Evolutionary conservation across 371 early-diverging fungal genomes (phyloP).

Genomic region (Mortierella sp.): DNA sequence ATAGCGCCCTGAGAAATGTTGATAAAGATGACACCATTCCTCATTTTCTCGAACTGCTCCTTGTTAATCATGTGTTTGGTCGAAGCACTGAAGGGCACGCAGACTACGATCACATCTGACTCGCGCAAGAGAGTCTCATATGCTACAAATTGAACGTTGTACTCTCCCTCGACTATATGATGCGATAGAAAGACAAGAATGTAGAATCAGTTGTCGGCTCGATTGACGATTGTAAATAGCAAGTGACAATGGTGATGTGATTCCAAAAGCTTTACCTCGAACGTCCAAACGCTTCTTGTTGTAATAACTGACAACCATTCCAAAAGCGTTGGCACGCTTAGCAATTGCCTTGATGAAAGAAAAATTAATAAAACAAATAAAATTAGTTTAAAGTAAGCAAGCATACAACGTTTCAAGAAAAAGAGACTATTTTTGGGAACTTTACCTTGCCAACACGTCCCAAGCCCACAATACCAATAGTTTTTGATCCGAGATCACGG

Average conservation of each 20-base stretch:
- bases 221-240: background rate
- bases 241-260: background rate
- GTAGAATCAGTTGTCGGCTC: background rate
- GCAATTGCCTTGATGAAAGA: conserved; percentile 59
- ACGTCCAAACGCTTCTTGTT: conserved; percentile 61
- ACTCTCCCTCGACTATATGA: conserved; percentile 42
- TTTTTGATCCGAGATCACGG: conserved; percentile 63
- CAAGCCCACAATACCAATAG: conserved; percentile 69
- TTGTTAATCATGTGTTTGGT: conserved; percentile 65
- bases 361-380: background rate
- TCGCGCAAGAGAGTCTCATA: conserved; percentile 63
- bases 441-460: conserved; percentile 69
- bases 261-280: conserved; percentile 27
- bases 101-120: conserved; percentile 70
- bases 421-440: background rate
- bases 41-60: conserved; percentile 68
- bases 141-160: conserved; percentile 41
- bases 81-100: conserved; percentile 63
- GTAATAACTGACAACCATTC: conserved; percentile 69
- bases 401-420: too few relatives aligned
- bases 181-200: conserved; percentile 1
- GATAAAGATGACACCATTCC: conserved; percentile 65
- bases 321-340: conserved; percentile 69
- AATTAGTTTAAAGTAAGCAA: too few relatives aligned
- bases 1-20: conserved; percentile 73